Evolutionary conservation across 2,329 filamentous ascomycete genomes (phyloP), one percentile per base, ranked within the genome.

Genomic region (Bisporella sp.): DNA sequence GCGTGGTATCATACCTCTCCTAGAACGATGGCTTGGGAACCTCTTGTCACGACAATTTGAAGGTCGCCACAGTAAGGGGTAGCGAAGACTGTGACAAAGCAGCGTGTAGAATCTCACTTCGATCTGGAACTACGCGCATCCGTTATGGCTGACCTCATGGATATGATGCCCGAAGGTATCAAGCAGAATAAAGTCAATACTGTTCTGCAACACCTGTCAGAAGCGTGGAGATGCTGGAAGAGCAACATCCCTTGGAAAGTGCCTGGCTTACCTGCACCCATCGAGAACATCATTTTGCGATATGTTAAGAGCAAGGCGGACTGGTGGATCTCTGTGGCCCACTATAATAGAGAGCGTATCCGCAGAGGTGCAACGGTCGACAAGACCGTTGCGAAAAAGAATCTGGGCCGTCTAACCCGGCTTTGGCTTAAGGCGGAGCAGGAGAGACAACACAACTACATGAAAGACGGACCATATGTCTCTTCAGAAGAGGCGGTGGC

Each of bases 221-320:
- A 99, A 73, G 93, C 93, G 11, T 99, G 93, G 93, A 82, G 93
- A 72, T 99, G 93, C 73, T 99, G 93, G 93, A 99, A 99, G 84
- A 96, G 91, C 71, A 99, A 99, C 65, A 99, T 99, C 59, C 93
- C 93, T 0, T 99, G 93, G 93, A 99, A 99, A 73, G 93, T 99
- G 3, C 93, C 93, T 47, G 95, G 93, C 37, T 71, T 99, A 54
- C 93, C 93, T 40, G 95, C 95, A 11, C 92, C 93, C 0, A 97
- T 99, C 56, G 93, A 99, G 71, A 99, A 97, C 65, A 96, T 99
- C 61, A 99, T 99, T 63, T 76, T 99, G 55, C 87, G 93, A 63
- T 99, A 99, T 62, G 95, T 99, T 62, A 99, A 99, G 76, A 92
- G 90, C 59, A 99, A 99, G 76, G 93, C 93, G 13, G 93, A 99